phyloP scores from a whole-genome alignment of 495 filamentous ascomycete genomes.

The Lentithecium fluviatile region DNA sequence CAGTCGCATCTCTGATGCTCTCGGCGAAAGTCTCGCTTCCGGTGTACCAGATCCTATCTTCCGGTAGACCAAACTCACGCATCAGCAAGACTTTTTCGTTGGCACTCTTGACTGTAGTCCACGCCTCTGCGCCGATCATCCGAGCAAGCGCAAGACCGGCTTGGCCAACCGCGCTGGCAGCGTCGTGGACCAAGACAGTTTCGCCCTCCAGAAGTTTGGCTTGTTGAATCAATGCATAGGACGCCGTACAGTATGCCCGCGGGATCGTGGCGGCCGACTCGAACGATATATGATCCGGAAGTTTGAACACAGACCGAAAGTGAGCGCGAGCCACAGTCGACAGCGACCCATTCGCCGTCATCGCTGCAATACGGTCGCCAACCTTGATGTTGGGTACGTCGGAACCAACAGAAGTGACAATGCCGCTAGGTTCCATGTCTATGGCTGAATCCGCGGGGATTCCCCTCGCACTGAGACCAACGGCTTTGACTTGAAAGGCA shows the following conservation, averaged over 20 bases:
- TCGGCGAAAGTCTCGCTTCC: background rate
- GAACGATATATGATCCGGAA: conserved; percentile 54
- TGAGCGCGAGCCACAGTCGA: background rate
- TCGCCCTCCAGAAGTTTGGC: conserved; percentile 39
- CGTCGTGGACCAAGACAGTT: conserved; percentile 20
- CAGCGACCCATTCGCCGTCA: conserved; percentile 2
- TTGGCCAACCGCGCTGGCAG: conserved; percentile 9
- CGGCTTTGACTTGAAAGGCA: conserved; percentile 26
- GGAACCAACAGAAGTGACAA: conserved; percentile 16
- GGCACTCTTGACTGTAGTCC: conserved; percentile 8
- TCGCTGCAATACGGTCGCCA: conserved; percentile 33
- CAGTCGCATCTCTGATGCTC: background rate
- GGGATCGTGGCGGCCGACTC: conserved; percentile 58
- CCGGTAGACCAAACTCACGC: conserved; percentile 3
- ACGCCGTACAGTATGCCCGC: conserved; percentile 57
- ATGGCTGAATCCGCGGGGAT: conserved; percentile 3
- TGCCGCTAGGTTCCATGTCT: conserved; percentile 15
- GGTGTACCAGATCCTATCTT: conserved; percentile 5
- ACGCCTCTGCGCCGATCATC: conserved; percentile 6
- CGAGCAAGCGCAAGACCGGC: conserved; percentile 6
- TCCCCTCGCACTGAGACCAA: conserved; percentile 17
- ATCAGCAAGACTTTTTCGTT: conserved; percentile 7
- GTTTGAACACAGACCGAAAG: conserved; percentile 3
- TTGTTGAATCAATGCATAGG: conserved; percentile 51
- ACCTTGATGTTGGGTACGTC: conserved; percentile 42